A percentile compares a stretch with the other conserved stretches of the same genome.
These are phyloP conservation scores for Leucoagaricus sp. DNA, from an alignment of 1,284 basidiomycete genomes.

Conservation along the genomic window DNA sequence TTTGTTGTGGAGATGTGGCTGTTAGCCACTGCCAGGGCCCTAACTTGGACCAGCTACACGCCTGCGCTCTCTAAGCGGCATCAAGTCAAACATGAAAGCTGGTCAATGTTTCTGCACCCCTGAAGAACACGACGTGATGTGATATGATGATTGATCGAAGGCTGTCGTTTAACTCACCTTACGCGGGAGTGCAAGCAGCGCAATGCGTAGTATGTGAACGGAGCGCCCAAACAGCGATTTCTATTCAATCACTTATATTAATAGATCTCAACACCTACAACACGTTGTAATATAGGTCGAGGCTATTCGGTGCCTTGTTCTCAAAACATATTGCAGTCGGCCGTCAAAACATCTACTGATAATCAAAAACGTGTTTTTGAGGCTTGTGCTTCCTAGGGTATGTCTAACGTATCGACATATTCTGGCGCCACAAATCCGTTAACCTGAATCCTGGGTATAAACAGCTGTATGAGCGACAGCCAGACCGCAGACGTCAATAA, in stretches of 20 bases:
- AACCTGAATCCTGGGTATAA: neutral
- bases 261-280: neutral
- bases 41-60: neutral
- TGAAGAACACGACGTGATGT: neutral
- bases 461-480: neutral
- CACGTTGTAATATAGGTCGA: neutral
- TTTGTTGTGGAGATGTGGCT: neutral
- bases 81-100: neutral
- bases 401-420: neutral
- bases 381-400: too few relatives aligned
- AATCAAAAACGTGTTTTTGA: slow-evolving; percentile 7
- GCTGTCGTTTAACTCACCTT: neutral
- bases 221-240: neutral
- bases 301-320: neutral
- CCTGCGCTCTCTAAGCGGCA: neutral
- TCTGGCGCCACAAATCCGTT: neutral
- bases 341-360: neutral
- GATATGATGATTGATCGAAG: slow-evolving; percentile 1
- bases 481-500: neutral
- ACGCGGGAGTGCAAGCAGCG: neutral
- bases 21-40: neutral
- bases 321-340: neutral
- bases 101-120: neutral
- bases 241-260: slow-evolving; percentile 1
- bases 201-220: neutral